Evolutionary conservation across 352 stramenopile genomes (phyloP), one percentile per base, ranked within the genome.

Genomic region (Globisporangium megalacanthum): DNA sequence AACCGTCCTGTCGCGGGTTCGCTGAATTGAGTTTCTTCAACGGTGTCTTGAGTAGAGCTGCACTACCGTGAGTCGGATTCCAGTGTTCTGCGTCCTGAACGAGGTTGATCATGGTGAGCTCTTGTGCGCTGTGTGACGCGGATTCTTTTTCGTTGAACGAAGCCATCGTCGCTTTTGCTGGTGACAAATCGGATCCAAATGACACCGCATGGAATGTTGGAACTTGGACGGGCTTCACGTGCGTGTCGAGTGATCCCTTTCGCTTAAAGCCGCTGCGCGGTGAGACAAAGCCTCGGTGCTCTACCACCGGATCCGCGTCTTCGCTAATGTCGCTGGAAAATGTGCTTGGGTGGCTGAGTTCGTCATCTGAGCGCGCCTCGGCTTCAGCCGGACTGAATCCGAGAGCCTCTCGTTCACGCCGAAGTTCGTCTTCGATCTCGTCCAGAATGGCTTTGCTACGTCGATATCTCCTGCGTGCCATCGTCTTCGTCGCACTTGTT

Each of bases 391-490:
- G 22, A 22, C 6, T 4, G 6, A 15, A 3, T 22, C 15, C 48
- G 11, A 13, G 14, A 10, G 20, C 39, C 4, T 17, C 8, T 19
- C 47, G 15, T 4, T 59, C 52, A 14, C 48, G 52, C n/a, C 39
- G 31, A 10, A 66, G 54, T 11, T 66, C 54, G 4, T 53, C 41
- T 46, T 66, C 60, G 1, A 66, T 58, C 58, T 62, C 47, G 31
- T 62, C 25, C 20, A 66, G 31, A 19, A 66, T 66, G 19, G 37
- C 37, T 35, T 58, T 61, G 20, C 39, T 62, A 0, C 54, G 54
- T 11, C 48, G 60, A 15, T 53, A 15, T 13, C 41, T 66, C 13
- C 41, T 25, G 1, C 22, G 20, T 11, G 33, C 57, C 4, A n/a
- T 58, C 6, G 33, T 58, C 11, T 62, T 19, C 5, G 29, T 49